phyloP scores from a whole-genome alignment of 2,329 filamentous ascomycete species.

The Penicillium crustosum region DNA sequence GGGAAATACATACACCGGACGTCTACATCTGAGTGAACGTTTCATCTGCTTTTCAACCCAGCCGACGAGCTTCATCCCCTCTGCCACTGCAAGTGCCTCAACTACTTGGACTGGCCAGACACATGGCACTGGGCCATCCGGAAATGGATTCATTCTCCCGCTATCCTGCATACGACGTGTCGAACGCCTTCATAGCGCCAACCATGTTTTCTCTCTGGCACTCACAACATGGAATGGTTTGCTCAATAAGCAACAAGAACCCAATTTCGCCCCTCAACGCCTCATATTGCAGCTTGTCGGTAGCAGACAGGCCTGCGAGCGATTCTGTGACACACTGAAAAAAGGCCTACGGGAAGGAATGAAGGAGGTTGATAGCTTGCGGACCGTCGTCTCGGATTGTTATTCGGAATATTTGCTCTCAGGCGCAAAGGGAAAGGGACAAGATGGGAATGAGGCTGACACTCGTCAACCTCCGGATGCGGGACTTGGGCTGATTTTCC shows the following conservation, averaged over 20 bases:
- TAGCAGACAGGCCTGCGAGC: slow-evolving; percentile 82
- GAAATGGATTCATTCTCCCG: slow-evolving; percentile 93
- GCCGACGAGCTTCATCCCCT: slow-evolving; percentile 78
- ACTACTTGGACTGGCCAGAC: slow-evolving; percentile 89
- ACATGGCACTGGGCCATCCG: slow-evolving; percentile 85
- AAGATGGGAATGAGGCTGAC: slow-evolving; percentile 53
- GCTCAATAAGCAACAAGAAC: slow-evolving; percentile 58
- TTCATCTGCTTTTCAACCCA: slow-evolving; percentile 97
- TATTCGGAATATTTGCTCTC: slow-evolving; percentile 83
- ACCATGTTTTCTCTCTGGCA: slow-evolving; percentile 85
- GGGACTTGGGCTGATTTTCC: slow-evolving; percentile 86
- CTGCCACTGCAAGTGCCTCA: slow-evolving; percentile 75
- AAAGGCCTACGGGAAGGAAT: slow-evolving; percentile 83
- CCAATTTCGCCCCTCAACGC: slow-evolving; percentile 70
- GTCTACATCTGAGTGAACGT: slow-evolving; percentile 88
- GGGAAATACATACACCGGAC: slow-evolving; percentile 87
- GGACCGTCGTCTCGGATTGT: slow-evolving; percentile 75
- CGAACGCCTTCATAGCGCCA: slow-evolving; percentile 88
- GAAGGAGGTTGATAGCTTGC: slow-evolving; percentile 81
- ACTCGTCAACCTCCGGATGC: slow-evolving; percentile 73
- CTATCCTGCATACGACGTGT: slow-evolving; percentile 88
- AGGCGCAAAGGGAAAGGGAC: slow-evolving; percentile 42
- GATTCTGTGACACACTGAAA: slow-evolving; percentile 95
- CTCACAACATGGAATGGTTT: slow-evolving; percentile 90
- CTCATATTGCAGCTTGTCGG: slow-evolving; percentile 90